Percentiles rank a stretch among this genome's conserved stretches.
Evolutionary conservation across 129 eudicot species (phyloP).

Genomic region (Apium graveolens): DNA sequence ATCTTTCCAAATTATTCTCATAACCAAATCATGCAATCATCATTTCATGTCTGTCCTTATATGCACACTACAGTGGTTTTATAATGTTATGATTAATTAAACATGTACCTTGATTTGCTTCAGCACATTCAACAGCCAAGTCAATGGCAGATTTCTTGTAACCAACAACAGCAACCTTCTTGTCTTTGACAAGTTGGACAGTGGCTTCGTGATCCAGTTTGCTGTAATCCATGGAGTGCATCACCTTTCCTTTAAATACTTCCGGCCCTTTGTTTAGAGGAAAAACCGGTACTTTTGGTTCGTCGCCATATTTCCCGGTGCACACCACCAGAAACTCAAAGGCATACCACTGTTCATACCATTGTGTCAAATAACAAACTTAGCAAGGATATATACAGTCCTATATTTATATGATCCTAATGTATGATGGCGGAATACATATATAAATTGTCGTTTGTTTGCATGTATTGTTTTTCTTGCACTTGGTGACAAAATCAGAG

Average conservation of each 20-base stretch:
- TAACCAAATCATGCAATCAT: neutral
- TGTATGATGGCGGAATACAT: no score
- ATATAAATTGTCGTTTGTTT: no score
- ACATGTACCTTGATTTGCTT: slow-evolving; percentile 75
- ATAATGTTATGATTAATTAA: no score
- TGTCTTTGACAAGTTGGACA: slow-evolving; percentile 45
- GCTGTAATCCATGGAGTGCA: slow-evolving; percentile 84
- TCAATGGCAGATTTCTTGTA: slow-evolving; percentile 96
- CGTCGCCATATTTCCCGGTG: slow-evolving; percentile 87
- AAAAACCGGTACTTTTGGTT: slow-evolving; percentile 60
- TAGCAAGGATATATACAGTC: neutral
- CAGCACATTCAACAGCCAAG: slow-evolving; percentile 88
- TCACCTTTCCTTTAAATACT: slow-evolving; percentile 63
- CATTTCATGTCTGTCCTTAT: neutral
- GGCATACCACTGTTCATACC: slow-evolving; percentile 56
- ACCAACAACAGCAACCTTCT: slow-evolving; percentile 84
- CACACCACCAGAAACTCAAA: slow-evolving; percentile 86
- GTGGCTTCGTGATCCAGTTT: slow-evolving; percentile 49
- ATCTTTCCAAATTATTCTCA: neutral
- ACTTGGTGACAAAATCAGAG: no score
- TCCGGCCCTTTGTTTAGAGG: slow-evolving; percentile 74
- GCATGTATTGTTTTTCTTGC: no score
- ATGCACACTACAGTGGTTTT: neutral
- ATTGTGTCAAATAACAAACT: neutral
- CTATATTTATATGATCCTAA: no score